phyloP scores from a whole-genome alignment of 176 grass and related monocot species.

The Oryza coarctata region DNA sequence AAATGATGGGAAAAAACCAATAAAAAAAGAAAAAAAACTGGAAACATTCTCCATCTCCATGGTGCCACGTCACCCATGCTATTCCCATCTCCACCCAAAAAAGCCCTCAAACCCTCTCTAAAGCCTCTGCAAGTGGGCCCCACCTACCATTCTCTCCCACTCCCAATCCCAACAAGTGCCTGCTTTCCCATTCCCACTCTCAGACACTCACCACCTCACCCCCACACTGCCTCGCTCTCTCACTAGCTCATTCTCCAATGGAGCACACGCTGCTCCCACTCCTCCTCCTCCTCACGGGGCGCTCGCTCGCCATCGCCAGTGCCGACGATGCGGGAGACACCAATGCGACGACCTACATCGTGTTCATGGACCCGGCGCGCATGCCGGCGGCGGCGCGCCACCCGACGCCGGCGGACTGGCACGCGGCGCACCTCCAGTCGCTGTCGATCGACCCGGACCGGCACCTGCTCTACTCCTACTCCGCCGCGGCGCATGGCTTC shows the following conservation, averaged over 20 bases:
- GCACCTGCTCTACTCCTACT: constrained; percentile 89
- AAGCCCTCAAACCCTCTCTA: constrained; percentile 25
- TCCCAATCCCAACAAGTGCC: background rate
- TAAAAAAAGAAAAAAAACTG: background rate
- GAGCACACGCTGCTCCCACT: constrained; percentile 21
- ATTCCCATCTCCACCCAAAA: constrained; percentile 11
- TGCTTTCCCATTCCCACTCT: background rate
- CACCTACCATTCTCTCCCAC: background rate
- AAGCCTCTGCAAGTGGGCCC: constrained; percentile 30
- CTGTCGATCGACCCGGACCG: constrained; percentile 65
- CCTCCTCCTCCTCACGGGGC: constrained; percentile 28
- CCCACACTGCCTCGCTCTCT: background rate
- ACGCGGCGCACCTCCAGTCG: constrained; percentile 67
- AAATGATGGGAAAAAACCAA: too few species aligned
- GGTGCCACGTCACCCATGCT: background rate
- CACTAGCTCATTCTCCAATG: constrained; percentile 37
- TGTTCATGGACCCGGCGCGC: constrained; percentile 79
- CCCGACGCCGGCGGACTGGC: constrained; percentile 61
- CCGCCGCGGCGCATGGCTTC: constrained; percentile 63
- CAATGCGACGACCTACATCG: constrained; percentile 65
- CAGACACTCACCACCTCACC: constrained; percentile 31
- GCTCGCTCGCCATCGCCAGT: constrained; percentile 1
- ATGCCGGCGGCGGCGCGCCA: constrained; percentile 59
- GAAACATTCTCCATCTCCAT: background rate
- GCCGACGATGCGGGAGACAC: constrained; percentile 9